Conservation (phyloP, 2,329 filamentous ascomycete species). For the Phyllosticta citribraziliensis region DNA sequence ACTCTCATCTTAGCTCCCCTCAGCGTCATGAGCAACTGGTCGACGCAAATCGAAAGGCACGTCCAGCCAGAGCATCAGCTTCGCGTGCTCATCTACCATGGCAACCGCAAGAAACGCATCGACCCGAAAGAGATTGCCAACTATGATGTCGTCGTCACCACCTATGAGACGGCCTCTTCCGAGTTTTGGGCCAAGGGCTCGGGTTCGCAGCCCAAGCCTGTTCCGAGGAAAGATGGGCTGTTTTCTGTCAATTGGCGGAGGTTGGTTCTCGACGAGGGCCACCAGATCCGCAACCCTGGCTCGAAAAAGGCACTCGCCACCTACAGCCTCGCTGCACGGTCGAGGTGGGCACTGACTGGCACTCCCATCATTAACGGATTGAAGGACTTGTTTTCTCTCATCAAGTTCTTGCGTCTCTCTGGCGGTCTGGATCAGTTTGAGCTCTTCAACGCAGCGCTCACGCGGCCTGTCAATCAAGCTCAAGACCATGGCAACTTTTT, state of each 20-base stretch:
- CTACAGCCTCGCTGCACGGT: conserved; percentile 46
- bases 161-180: conserved; percentile 57
- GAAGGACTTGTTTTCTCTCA: conserved; percentile 64
- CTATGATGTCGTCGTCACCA: conserved; percentile 70
- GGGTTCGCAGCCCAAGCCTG: conserved; percentile 12
- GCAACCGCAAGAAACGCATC: conserved; percentile 41
- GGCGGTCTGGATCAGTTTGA: conserved; percentile 54
- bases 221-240: conserved; percentile 39
- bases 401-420: conserved; percentile 73
- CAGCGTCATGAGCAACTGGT: conserved; percentile 74
- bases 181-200: conserved; percentile 14
- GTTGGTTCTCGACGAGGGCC: conserved; percentile 74
- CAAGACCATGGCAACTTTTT: conserved; percentile 67
- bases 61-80: conserved; percentile 49
- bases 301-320: conserved; percentile 54
- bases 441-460: conserved; percentile 54
- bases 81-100: conserved; percentile 60
- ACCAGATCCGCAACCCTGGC: conserved; percentile 67
- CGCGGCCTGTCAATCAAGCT: conserved; percentile 28
- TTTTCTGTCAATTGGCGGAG: conserved; percentile 54
- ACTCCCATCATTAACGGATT: conserved; percentile 86
- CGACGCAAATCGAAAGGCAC: conserved; percentile 65
- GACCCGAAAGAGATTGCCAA: conserved; percentile 50
- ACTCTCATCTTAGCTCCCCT: conserved; percentile 78
- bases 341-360: conserved; percentile 67